Evolutionary conservation across 208 protist species (phyloP).

Genomic region (Acanthamoeba rhysodes): DNA sequence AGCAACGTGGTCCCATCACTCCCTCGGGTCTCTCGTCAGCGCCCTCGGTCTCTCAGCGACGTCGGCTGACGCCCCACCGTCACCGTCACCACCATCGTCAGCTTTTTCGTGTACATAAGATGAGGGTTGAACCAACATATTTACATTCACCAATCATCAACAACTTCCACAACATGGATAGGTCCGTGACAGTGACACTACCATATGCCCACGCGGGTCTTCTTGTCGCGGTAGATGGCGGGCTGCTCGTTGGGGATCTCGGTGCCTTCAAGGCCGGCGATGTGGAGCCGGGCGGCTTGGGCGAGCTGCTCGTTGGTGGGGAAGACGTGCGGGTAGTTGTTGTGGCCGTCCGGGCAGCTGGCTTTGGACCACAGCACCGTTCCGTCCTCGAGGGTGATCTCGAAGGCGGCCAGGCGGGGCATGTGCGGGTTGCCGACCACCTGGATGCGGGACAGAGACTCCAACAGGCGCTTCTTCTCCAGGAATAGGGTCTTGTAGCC

Average conservation of each 20-base stretch:
- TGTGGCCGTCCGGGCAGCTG: conserved; percentile 38
- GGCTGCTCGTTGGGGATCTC: not conserved
- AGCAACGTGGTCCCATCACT: not conserved
- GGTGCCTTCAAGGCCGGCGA: not conserved
- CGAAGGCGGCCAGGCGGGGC: conserved; percentile 62
- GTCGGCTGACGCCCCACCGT: not conserved
- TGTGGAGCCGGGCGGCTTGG: not conserved
- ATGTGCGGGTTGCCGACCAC: conserved; percentile 62
- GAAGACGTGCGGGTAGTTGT: conserved; percentile 67
- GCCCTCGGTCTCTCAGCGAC: conserved; percentile 14
- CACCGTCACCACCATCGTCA: no score
- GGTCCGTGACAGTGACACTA: not conserved
- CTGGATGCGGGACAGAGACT: not conserved
- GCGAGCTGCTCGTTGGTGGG: conserved; percentile 54
- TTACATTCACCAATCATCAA: not conserved
- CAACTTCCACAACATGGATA: no score
- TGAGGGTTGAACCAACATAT: not conserved
- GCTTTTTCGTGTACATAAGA: not conserved
- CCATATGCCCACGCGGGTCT: conserved; percentile 3
- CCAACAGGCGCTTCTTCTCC: conserved; percentile 57
- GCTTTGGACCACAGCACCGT: conserved; percentile 55
- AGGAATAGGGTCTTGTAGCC: conserved; percentile 71
- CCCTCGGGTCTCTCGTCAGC: not conserved
- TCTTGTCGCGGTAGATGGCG: conserved; percentile 25
- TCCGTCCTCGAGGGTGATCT: conserved; percentile 53